Evolutionary conservation across 371 early-diverging fungal species (phyloP), one percentile per base, ranked within the genome.

Genomic region (Mucor piriformis): DNA sequence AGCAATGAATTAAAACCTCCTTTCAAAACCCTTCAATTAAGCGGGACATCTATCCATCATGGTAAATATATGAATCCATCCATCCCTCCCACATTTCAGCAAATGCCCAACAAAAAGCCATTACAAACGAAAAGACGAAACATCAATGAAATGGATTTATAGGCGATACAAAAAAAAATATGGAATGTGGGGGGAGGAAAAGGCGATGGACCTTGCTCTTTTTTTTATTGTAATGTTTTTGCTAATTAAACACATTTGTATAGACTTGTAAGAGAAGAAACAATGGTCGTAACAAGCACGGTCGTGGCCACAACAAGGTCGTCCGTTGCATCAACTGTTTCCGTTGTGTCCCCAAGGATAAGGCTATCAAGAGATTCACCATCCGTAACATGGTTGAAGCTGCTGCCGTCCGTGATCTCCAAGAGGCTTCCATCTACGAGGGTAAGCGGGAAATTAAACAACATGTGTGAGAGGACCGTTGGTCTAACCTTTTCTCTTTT

Each of bases 281-380:
- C 83, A 87, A 95, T 85, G 99, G 99, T 85, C 94, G 99, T 82
- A 87, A 88, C 86, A 99, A 99, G 91, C 86, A 94, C 77, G 97
- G 97, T 70, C 95, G 99, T 79, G 99, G 99, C 72, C 95, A 97
- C 89, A 91, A 89, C 76, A 91, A 88, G 82, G 87, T 87, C 69
- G 92, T 98, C 74, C 94, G 99, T 75, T 99, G 99, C 88, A 92
- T 93, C 78, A 97, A 99, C 94, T 99, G 99, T 85, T 89, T 88
- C 63, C 92, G 96, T 81, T 92, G 94, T 76, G 93, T 93, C 67
- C 97, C 99, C 70, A 99, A 99, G 84, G 99, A 99, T 85, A 99
- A 99, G 92, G 96, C 98, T 74, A 95, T 99, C 83, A 97, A 97
- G 91, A 90, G 98, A 68, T 95, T 96, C 88, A 85, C 91, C 70